phyloP scores from a whole-genome alignment of 148 eudicot genomes.

The Vaccinium vitisidaea region DNA sequence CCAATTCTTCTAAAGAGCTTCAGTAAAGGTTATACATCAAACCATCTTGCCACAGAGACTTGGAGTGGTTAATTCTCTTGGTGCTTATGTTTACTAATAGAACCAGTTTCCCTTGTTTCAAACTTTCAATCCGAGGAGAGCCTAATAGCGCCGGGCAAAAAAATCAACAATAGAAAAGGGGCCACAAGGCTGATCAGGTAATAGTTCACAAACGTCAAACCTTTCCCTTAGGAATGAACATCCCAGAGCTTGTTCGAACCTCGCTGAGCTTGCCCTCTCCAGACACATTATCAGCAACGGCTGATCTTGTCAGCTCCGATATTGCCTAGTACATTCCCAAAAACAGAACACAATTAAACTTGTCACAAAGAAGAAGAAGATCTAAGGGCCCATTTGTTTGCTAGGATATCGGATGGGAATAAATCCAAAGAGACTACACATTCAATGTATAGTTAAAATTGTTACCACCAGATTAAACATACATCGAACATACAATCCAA shows the following conservation, averaged over 20 bases:
- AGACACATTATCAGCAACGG: conserved; percentile 78
- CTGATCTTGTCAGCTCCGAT: conserved; percentile 81
- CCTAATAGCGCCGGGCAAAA: not conserved
- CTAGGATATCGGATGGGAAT: no score
- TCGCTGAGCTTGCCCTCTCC: conserved; percentile 81
- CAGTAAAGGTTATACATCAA: no score
- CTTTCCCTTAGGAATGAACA: conserved; percentile 82
- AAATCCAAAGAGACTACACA: no score
- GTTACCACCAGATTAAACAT: no score
- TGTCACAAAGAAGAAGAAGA: not conserved
- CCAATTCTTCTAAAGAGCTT: no score
- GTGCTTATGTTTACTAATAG: no score
- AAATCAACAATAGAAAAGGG: not conserved
- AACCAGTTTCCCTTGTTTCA: no score
- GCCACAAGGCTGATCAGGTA: not conserved
- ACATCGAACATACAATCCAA: no score
- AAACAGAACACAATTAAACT: conserved; percentile 1
- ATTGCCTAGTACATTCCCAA: conserved; percentile 52
- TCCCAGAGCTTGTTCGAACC: conserved; percentile 97
- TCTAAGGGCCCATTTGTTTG: no score
- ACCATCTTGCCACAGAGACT: no score
- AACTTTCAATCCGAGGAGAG: not conserved
- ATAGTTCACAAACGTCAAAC: conserved; percentile 33
- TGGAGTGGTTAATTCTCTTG: no score
- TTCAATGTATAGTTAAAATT: no score